These are phyloP conservation scores for Phoma herbarum DNA, from an alignment of 2,329 filamentous ascomycete genomes.

Conservation along the genomic window DNA sequence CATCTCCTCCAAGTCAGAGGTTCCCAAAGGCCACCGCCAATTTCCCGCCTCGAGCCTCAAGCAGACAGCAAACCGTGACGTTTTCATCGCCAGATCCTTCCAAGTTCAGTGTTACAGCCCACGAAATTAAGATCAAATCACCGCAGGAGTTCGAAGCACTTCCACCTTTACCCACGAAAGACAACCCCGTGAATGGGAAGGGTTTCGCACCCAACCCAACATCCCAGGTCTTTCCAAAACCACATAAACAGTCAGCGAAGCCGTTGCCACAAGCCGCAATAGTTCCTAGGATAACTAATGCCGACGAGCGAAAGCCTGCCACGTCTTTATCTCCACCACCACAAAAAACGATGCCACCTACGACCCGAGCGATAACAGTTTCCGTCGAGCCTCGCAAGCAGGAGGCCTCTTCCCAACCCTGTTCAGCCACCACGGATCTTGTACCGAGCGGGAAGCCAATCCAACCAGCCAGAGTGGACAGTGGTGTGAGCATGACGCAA, in stretches of 20 bases:
- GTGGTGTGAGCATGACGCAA: constrained; percentile 4
- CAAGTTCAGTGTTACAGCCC: not conserved
- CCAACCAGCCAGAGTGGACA: constrained; percentile 9
- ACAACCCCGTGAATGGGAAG: not conserved
- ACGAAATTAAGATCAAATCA: not conserved
- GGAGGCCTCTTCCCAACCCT: too few species aligned
- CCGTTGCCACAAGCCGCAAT: not conserved
- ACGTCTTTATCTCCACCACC: not conserved
- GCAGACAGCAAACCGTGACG: not conserved
- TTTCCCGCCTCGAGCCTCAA: not conserved
- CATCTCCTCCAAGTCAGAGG: not conserved
- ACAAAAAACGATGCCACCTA: not conserved
- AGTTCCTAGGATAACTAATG: not conserved
- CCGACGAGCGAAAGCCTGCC: not conserved
- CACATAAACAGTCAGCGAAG: too few species aligned
- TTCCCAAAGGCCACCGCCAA: not conserved
- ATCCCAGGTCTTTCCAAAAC: not conserved
- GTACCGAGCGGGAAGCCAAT: not conserved
- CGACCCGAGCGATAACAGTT: not conserved
- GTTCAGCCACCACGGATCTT: not conserved
- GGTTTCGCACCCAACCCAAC: not conserved
- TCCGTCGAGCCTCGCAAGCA: not conserved
- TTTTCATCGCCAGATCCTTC: not conserved
- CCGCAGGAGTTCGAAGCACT: not conserved
- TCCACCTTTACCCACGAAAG: not conserved